Conservation (phyloP, 768 basidiomycete species). For the Leccinum imitatum region DNA sequence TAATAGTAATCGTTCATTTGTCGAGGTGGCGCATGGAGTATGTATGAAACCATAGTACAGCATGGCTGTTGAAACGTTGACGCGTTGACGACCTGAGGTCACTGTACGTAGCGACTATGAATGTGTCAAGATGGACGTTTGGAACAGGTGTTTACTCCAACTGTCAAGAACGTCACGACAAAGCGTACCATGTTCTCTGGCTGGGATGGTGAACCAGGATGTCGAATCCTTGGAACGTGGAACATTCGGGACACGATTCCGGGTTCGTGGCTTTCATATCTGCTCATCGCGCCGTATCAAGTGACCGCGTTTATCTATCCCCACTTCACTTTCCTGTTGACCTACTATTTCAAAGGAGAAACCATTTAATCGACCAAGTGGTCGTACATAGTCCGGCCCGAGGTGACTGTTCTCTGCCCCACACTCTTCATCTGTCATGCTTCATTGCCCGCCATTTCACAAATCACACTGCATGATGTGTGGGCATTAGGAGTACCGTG, state of each 20-base stretch:
- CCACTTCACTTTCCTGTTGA: not conserved
- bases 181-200: not conserved
- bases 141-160: not conserved
- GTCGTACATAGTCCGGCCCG: too few species aligned
- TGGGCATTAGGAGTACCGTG: constrained; percentile 12
- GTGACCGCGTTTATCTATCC: not conserved
- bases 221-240: constrained; percentile 1
- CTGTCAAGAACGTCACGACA: not conserved
- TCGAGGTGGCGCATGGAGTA: constrained; percentile 18
- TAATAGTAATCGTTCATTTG: constrained; percentile 29
- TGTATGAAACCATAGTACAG: constrained; percentile 13
- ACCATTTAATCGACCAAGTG: too few species aligned
- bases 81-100: not conserved
- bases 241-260: not conserved
- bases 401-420: not conserved
- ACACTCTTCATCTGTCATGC: not conserved
- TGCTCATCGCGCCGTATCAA: constrained; percentile 3
- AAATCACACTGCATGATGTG: constrained; percentile 2
- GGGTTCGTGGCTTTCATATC: constrained; percentile 18
- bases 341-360: too few species aligned
- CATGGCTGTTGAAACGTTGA: not conserved
- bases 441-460: not conserved
- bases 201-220: not conserved
- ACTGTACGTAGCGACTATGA: not conserved
- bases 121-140: not conserved